Evolutionary conservation across 441 rosid genomes (phyloP).

Genomic region (Flueggea neowawraea): DNA sequence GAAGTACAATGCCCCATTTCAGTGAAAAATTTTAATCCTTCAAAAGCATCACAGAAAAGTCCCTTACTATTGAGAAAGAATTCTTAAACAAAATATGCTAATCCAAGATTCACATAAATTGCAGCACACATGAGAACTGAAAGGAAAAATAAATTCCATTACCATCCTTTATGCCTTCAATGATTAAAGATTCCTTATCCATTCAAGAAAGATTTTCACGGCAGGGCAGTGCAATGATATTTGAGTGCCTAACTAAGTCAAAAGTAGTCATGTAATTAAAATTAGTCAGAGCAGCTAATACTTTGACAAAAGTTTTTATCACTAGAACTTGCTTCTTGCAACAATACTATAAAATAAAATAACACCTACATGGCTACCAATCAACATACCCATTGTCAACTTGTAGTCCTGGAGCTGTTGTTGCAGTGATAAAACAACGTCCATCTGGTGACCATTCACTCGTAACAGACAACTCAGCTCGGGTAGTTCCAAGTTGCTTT

Average conservation of each 20-base stretch:
- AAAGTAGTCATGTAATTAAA: no score
- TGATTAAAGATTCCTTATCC: no score
- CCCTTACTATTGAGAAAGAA: neutral
- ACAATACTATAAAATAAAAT: neutral
- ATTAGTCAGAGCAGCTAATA: no score
- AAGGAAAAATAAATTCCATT: no score
- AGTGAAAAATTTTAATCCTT: conserved; percentile 84
- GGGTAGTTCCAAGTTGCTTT: conserved; percentile 69
- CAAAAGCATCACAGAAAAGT: conserved; percentile 19
- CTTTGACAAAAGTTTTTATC: no score
- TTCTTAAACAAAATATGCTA: neutral
- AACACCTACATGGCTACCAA: conserved; percentile 1
- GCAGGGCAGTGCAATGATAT: no score
- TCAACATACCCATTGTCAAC: conserved; percentile 84
- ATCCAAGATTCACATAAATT: neutral
- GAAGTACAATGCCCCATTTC: conserved; percentile 70
- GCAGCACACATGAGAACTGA: no score
- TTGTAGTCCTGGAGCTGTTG: conserved; percentile 95
- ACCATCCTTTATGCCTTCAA: no score
- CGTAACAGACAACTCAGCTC: conserved; percentile 88
- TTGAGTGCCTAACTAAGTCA: no score
- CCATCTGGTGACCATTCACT: conserved; percentile 98
- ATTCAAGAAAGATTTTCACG: no score
- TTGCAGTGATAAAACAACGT: conserved; percentile 80
- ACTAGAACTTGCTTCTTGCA: no score